Evolutionary conservation across 805 yeast genomes (phyloP), one percentile per base, ranked within the genome.

Genomic region (Cyberlindnera misumaiensis): DNA sequence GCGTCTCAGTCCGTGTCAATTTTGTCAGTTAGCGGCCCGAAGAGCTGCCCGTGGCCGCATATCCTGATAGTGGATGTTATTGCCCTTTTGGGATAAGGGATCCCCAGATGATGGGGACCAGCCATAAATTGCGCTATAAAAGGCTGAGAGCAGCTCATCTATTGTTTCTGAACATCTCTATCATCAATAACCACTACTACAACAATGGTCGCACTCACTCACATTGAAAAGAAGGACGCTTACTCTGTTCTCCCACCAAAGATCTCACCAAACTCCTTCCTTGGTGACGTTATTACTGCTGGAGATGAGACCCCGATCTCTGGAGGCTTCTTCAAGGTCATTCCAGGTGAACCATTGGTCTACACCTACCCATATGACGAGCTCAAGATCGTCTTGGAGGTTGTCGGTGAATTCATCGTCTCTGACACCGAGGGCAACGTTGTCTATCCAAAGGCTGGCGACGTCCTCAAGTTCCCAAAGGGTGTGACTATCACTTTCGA

Each of bases 251-350:
- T 65, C 56, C 85, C 83, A 49, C 78, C 84, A 40, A 68, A 67
- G 32, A 72, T 80, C 46, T 77, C 83, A 39, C 71, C 67, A 63
- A 80, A 78, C 63, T 70, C 87, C 9, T 80, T 70, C 67, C 68
- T 80, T 47, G 81, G 83, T 32, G 87, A 80, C 56, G 63, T 70
- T 44, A 70, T 73, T 63, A 64, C 76, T 28, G 73, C 82, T 15
- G 79, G 72, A 27, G 77, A 77, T 39, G 82, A 72, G 34, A 62
- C 73, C 53, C 77, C 76, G 54, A 72, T 80, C 43, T 63, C 79
- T 13, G 69, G 76, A 54, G 87, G 87, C 38, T 80, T 80, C 66
- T 80, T 74, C 70, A 73, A 67, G 53, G 86, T 80, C 55, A 80
- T 77, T 55, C 69, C 72, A 43, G 87, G 87, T 43, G 80, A 77